Base-by-base conservation (phyloP, 1,284 basidiomycete species). In the Pterulicium gracile region DNA sequence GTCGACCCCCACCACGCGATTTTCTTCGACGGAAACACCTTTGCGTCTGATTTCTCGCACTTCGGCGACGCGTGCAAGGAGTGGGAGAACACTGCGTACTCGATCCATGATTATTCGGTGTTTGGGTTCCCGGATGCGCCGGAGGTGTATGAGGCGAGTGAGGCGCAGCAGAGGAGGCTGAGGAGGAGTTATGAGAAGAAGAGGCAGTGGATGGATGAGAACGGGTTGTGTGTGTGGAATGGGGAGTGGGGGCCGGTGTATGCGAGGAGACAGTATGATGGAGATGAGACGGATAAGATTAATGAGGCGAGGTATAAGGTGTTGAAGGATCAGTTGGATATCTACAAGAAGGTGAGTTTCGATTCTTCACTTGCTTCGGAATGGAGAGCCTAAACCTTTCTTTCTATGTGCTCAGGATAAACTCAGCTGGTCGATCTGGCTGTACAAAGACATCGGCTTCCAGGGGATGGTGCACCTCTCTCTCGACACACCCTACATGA, bases 371-470 rank as follows among this genome's bases (percentile, higher is more conserved):
- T n/a, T 20, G 17, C 21, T 21, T 5, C 10, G 42, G 23, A 24
- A 27, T 45, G 21, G 21, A n/a, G 24, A 4, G 17, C 46, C 24
- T 10, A 45, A 14, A 17, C 24, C 43, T n/a, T 46, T 47, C 18
- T 43, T 47, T 15, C 48, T 17, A 43, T 21, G n/a, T 24, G 27
- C 15, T 13, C 52, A 82, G 79, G 81, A 81, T 54, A 71, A 67
- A 24, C 58, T 83, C 48, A 81, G 76, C 54, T 89, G 86, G 86
- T 81, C 81, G 0, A 89, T 90, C 59, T 89, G 87, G 87, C 61
- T 87, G 14, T 90, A 87, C 70, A 90, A 89, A 58, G 83, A 89
- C 58, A 85, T 88, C 49, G 86, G 87, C 1, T 88, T 84, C 68
- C 85, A 88, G 59, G 80, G 87, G 32, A 87, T 90, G 83, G 79